Percentiles rank a stretch among this genome's conserved stretches.
These are phyloP conservation scores for Epichloe uncinata DNA, from an alignment of 2,329 filamentous ascomycete genomes.

Conservation along the genomic window DNA sequence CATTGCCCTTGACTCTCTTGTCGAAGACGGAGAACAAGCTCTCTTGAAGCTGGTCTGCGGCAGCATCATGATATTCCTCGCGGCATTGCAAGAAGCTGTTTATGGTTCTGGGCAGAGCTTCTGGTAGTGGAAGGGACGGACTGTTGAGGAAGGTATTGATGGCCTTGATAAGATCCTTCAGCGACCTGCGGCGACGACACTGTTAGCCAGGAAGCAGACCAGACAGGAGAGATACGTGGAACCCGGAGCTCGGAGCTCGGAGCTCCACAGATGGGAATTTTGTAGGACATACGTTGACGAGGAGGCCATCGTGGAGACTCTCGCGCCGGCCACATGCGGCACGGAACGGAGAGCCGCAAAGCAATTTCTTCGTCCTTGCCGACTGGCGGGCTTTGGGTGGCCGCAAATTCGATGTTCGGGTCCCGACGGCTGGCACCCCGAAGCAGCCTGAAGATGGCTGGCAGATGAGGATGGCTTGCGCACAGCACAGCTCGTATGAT, in stretches of 20 bases:
- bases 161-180: conserved; percentile 48
- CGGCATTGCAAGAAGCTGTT: conserved; percentile 56
- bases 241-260: background rate
- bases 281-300: conserved; percentile 14
- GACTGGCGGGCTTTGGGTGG: background rate
- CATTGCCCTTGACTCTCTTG: conserved; percentile 43
- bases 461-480: background rate
- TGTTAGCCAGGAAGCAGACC: conserved; percentile 10
- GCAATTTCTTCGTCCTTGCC: background rate
- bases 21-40: conserved; percentile 57
- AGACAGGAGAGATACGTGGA: background rate
- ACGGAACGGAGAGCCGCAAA: background rate
- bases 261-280: background rate
- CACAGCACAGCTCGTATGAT: too few species aligned
- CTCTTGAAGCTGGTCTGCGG: conserved; percentile 59
- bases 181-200: conserved; percentile 28
- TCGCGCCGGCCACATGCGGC: conserved; percentile 2
- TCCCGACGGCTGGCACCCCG: background rate
- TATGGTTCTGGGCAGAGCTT: conserved; percentile 48
- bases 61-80: conserved; percentile 50
- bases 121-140: conserved; percentile 49
- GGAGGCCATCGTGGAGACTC: conserved; percentile 11
- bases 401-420: background rate
- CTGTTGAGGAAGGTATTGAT: conserved; percentile 35
- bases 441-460: background rate